Percentiles rank a stretch among this genome's conserved stretches.
Evolutionary conservation across 768 basidiomycete species (phyloP).

Genomic region (Tulasnella sp.): DNA sequence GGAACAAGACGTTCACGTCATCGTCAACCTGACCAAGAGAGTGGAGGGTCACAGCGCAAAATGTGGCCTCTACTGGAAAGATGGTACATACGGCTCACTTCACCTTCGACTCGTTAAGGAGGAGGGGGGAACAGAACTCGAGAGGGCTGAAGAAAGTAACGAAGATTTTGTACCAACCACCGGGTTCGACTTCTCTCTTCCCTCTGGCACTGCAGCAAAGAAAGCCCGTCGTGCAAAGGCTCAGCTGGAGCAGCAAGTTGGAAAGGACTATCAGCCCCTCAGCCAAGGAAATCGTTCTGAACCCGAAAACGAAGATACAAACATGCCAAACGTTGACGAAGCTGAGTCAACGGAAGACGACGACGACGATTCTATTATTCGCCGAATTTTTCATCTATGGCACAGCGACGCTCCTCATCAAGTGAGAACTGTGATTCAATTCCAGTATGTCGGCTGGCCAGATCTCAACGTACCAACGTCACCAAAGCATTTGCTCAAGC

Average conservation of each 20-base stretch:
- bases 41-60: constrained; percentile 84
- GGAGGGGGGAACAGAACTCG: constrained; percentile 38
- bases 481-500: constrained; percentile 64
- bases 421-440: constrained; percentile 68
- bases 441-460: constrained; percentile 94
- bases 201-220: constrained; percentile 29
- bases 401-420: constrained; percentile 57
- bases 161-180: constrained; percentile 20
- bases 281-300: background rate
- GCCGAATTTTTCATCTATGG: constrained; percentile 56
- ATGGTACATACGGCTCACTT: constrained; percentile 62
- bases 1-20: constrained; percentile 92
- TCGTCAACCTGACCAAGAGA: constrained; percentile 95
- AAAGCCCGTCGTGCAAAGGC: constrained; percentile 41
- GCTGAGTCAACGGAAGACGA: constrained; percentile 21
- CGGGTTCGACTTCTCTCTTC: constrained; percentile 47
- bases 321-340: background rate
- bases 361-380: constrained; percentile 35
- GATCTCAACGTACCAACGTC: constrained; percentile 93
- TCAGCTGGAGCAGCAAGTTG: constrained; percentile 6
- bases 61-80: constrained; percentile 83
- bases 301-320: background rate
- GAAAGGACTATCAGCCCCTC: constrained; percentile 4
- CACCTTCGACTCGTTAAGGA: constrained; percentile 52
- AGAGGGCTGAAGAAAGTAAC: constrained; percentile 37